A percentile compares a stretch with the other conserved stretches of the same genome.
Conservation (phyloP, 2,329 filamentous ascomycete species). For the Pestalotiopsis sp. region DNA sequence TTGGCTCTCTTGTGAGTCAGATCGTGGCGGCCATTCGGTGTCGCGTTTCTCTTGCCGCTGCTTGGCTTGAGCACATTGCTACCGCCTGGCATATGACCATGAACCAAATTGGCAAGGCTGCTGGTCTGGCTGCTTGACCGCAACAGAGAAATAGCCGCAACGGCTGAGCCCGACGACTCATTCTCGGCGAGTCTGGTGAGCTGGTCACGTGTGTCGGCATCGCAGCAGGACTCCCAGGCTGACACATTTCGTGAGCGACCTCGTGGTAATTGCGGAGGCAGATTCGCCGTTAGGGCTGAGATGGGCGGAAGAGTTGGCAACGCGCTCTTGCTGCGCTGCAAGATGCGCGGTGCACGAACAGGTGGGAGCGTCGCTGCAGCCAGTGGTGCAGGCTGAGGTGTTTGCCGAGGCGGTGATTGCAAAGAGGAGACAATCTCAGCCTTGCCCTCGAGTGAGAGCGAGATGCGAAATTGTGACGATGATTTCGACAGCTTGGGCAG, state of each 20-base stretch:
- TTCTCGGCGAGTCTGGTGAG: constrained; percentile 79
- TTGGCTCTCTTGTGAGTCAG: constrained; percentile 59
- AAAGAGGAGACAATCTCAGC: constrained; percentile 79
- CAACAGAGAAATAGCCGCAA: constrained; percentile 79
- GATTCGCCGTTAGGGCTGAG: constrained; percentile 49
- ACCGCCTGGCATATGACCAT: constrained; percentile 25
- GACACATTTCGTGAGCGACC: constrained; percentile 84
- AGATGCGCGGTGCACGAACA: constrained; percentile 47
- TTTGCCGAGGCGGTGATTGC: constrained; percentile 67
- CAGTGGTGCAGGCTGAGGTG: constrained; percentile 48
- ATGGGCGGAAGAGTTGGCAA: constrained; percentile 60
- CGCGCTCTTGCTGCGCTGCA: constrained; percentile 73
- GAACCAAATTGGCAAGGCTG: constrained; percentile 37
- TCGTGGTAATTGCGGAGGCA: constrained; percentile 57
- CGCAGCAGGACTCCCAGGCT: constrained; percentile 89
- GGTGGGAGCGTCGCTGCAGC: constrained; percentile 47
- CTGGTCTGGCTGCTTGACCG: constrained; percentile 63
- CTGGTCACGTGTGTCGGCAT: constrained; percentile 75
- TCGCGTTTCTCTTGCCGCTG: constrained; percentile 64
- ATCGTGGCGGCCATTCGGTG: constrained; percentile 26
- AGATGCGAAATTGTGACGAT: constrained; percentile 68
- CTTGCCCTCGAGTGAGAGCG: constrained; percentile 84
- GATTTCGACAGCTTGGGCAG: constrained; percentile 40
- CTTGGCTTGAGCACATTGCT: constrained; percentile 49
- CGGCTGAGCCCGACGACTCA: constrained; percentile 76